Evolutionary conservation across 176 grass and related monocot species (phyloP).

Genomic region (Oryza officinalis): DNA sequence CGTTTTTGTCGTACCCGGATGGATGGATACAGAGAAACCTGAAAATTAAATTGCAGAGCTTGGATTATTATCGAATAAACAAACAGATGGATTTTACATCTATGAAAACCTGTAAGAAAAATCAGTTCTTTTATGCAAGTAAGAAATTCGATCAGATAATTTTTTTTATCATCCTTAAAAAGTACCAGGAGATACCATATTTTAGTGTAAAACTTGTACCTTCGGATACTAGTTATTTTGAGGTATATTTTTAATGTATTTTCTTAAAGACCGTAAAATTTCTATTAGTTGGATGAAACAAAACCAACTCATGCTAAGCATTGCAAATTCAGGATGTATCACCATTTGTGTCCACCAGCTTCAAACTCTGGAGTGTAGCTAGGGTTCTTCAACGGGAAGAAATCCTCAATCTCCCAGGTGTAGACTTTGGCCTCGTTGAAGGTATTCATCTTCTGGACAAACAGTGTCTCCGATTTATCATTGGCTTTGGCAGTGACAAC

Average conservation of each 20-base stretch:
- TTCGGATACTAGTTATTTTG: too few relatives aligned
- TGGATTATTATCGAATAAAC: not conserved
- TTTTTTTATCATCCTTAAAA: too few relatives aligned
- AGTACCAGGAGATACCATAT: too few relatives aligned
- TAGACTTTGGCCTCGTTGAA: not conserved
- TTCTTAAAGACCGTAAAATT: too few relatives aligned
- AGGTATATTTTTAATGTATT: too few relatives aligned
- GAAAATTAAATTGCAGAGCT: conserved; percentile 3
- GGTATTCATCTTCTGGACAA: conserved; percentile 30
- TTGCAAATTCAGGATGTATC: not conserved
- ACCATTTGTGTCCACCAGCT: conserved; percentile 38
- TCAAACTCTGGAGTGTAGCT: conserved; percentile 32
- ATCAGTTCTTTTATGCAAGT: too few relatives aligned
- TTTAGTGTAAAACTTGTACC: too few relatives aligned
- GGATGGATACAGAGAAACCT: conserved; percentile 11
- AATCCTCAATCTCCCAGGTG: conserved; percentile 38
- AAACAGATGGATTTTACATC: not conserved
- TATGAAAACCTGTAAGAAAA: not conserved
- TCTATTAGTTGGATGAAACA: not conserved
- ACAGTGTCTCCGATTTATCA: not conserved
- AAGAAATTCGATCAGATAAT: too few relatives aligned
- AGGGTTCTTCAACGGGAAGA: conserved; percentile 18
- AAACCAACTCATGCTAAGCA: conserved; percentile 8
- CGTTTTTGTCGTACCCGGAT: not conserved
- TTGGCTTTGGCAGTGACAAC: conserved; percentile 16